Evolutionary conservation across 371 early-diverging fungal species (phyloP), one percentile per base, ranked within the genome.

Genomic region (Mortierella sp.): DNA sequence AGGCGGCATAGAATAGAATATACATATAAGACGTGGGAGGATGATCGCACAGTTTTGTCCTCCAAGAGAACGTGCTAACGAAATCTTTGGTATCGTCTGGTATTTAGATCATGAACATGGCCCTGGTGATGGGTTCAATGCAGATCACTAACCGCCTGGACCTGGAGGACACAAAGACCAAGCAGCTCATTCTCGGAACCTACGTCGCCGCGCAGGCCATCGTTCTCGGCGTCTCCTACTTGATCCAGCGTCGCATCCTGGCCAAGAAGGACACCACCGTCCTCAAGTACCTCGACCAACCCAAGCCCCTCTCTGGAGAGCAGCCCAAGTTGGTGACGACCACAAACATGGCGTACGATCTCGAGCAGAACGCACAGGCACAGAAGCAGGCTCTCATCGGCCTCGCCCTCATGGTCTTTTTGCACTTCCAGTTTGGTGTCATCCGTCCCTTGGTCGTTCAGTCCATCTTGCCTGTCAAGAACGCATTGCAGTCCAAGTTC

Each of bases 381-480:
- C 81, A 92, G 56, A 90, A 90, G 71, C 88, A 90, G 60, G 87
- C 87, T 26, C 54, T 86, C 24, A 87, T 92, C 31, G 89, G 92
- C 26, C 70, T 91, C 34, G 84, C 82, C 49, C 84, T 95, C 65
- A 89, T 96, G 75, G 83, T 83, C 44, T 84, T 91, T 50, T 89
- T 96, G 84, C 93, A 96, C 83, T 92, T 89, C 82, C 89, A 95
- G 81, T 96, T 89, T 80, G 92, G 93, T 49, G 94, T 94, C 66
- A 88, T 93, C 63, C 94, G 95, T 65, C 97, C 97, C 24, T 82
- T 97, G 46, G 83, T 96, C 52, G 83, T 96, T 80, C 97, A 97
- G 85, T 89, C 91, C 21, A 84, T 96, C 66, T 70, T 95, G 52
- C 94, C 94, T 14, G 60, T 94, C 79, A 88, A 92, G 84, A 90